These are phyloP conservation scores for Globisporangium canariense DNA, from an alignment of 352 stramenopile genomes.

Conservation along the genomic window DNA sequence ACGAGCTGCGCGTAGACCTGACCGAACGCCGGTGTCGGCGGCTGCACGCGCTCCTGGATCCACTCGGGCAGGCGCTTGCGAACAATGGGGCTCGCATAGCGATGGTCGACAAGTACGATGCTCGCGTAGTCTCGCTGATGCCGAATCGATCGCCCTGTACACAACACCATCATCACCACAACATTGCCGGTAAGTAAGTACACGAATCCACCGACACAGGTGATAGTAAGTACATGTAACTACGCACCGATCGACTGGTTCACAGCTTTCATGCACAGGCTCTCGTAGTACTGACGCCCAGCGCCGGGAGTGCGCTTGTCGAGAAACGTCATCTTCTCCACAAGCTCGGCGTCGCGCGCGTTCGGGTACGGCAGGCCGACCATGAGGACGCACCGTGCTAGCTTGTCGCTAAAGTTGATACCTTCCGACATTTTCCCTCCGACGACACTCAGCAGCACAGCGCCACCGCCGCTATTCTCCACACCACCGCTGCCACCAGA, in stretches of 20 bases:
- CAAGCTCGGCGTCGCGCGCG: slow-evolving; percentile 92
- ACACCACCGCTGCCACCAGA: no score
- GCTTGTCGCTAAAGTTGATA: slow-evolving; percentile 99
- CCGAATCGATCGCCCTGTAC: slow-evolving; percentile 91
- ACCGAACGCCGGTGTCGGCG: slow-evolving; percentile 53
- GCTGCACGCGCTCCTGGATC: slow-evolving; percentile 78
- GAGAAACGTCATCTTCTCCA: slow-evolving; percentile 96
- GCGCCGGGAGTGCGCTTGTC: slow-evolving; percentile 59
- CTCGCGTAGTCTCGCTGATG: slow-evolving; percentile 97
- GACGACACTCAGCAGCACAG: slow-evolving; percentile 96
- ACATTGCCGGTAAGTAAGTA: neutral
- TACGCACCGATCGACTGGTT: slow-evolving; percentile 98
- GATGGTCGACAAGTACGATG: slow-evolving; percentile 95
- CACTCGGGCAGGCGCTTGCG: slow-evolving; percentile 70
- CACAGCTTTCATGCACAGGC: slow-evolving; percentile 98
- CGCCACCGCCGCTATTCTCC: slow-evolving; percentile 48
- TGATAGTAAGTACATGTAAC: neutral
- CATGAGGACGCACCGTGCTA: slow-evolving; percentile 96
- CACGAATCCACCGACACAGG: no score
- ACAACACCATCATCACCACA: neutral
- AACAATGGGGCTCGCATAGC: slow-evolving; percentile 82
- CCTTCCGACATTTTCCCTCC: slow-evolving; percentile 99
- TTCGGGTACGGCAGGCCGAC: slow-evolving; percentile 98
- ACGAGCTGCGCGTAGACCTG: slow-evolving; percentile 71
- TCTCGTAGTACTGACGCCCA: slow-evolving; percentile 95